Conservation (phyloP, 345 rosid genomes). For the Populus simonii region DNA sequence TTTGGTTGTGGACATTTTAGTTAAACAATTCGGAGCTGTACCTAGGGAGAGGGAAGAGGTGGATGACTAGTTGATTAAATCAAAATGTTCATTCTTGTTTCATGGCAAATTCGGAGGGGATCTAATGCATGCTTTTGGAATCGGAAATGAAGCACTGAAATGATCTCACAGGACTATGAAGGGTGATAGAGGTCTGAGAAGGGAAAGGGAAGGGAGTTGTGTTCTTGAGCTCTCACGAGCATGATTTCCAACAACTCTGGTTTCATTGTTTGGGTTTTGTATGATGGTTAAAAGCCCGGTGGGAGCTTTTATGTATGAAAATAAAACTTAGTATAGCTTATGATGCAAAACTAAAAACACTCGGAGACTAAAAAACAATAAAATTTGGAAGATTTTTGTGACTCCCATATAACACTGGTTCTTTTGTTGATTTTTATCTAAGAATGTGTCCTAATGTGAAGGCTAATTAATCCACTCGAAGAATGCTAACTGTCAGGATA, state of each 20-base stretch:
- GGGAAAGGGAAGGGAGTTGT: background rate
- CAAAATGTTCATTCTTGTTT: background rate
- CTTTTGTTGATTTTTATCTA: background rate
- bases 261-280: background rate
- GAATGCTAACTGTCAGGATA: background rate
- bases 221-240: background rate
- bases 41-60: conserved; percentile 78
- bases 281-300: background rate
- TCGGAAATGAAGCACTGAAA: background rate
- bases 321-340: background rate
- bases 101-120: background rate
- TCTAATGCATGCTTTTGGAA: background rate
- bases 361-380: background rate
- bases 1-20: conserved; percentile 67
- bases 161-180: background rate
- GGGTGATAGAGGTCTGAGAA: background rate
- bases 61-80: conserved; percentile 39
- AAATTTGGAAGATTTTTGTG: background rate
- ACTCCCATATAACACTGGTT: background rate
- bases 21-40: conserved; percentile 77
- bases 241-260: background rate
- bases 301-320: background rate
- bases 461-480: too few species aligned
- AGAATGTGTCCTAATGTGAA: background rate
- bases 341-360: background rate